Conservation (phyloP, 352 stramenopile species). For the Phytophthora pluvialis region DNA sequence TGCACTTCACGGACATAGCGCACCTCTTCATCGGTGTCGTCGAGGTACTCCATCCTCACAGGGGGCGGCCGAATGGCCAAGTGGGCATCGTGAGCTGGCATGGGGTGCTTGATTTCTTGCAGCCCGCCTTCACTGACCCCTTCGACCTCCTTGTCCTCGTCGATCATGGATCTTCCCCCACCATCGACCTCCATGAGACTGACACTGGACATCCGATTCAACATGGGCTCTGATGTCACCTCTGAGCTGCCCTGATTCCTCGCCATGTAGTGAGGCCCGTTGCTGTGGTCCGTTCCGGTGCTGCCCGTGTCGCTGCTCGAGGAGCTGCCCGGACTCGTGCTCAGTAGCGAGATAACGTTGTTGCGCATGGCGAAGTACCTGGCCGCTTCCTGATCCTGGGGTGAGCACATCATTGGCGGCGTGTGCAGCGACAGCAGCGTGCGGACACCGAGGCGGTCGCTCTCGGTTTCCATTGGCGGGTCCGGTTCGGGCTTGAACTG, state of each 20-base stretch:
- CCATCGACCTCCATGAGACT: constrained; percentile 41
- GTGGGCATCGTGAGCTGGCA: constrained; percentile 23
- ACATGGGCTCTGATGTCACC: constrained; percentile 33
- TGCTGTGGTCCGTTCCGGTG: constrained; percentile 36
- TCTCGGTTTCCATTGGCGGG: constrained; percentile 21
- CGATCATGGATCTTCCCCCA: background rate
- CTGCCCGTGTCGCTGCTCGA: constrained; percentile 46
- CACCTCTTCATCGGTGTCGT: constrained; percentile 30
- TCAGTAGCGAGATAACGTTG: constrained; percentile 38
- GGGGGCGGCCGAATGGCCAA: constrained; percentile 19
- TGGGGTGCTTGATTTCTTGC: constrained; percentile 1
- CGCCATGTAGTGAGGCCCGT: constrained; percentile 9
- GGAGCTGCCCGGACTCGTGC: constrained; percentile 33
- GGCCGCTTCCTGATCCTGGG: constrained; percentile 23
- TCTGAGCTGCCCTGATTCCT: constrained; percentile 15
- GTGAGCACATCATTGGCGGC: constrained; percentile 22
- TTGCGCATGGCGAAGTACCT: constrained; percentile 35
- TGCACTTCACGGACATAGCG: constrained; percentile 35
- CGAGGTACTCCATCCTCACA: constrained; percentile 23
- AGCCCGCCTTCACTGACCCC: constrained; percentile 13
- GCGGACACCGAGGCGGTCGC: constrained; percentile 25
- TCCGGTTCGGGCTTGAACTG: constrained; percentile 27
- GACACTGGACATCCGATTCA: constrained; percentile 57
- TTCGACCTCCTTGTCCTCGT: constrained; percentile 21
- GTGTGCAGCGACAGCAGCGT: constrained; percentile 36